A percentile compares a stretch with the other conserved stretches of the same genome.
These are phyloP conservation scores for Salix koriyanagi DNA, from an alignment of 345 rosid species.

Conservation along the genomic window DNA sequence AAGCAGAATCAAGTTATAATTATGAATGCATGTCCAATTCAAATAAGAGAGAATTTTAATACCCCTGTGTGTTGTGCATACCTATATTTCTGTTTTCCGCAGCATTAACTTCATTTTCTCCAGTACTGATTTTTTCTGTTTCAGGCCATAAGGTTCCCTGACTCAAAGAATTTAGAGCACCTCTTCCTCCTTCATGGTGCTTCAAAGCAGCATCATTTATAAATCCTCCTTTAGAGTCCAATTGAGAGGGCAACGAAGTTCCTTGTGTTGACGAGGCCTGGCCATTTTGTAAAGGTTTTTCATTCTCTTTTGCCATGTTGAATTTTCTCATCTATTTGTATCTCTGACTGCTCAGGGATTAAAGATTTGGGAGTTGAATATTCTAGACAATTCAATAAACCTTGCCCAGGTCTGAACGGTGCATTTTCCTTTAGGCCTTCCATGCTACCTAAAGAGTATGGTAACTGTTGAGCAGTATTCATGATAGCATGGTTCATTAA, in stretches of 20 bases:
- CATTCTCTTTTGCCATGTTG: not conserved
- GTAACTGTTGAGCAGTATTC: not conserved
- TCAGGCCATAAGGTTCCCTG: not conserved
- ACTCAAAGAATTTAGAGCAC: conserved; percentile 5
- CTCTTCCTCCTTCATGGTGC: not conserved
- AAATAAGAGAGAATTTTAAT: not conserved
- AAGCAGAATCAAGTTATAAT: not conserved
- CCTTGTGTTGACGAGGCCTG: not conserved
- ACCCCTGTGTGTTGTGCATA: not conserved
- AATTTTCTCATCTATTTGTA: not conserved
- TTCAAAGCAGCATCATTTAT: not conserved
- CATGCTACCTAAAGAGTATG: not conserved
- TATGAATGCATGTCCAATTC: not conserved
- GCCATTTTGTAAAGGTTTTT: not conserved
- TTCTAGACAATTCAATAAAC: not conserved
- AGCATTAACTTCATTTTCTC: not conserved
- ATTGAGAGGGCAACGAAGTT: not conserved
- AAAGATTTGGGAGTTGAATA: not conserved
- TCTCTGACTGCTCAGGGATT: not conserved
- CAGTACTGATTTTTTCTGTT: not conserved
- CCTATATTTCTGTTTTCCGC: conserved; percentile 8
- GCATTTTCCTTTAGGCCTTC: not conserved
- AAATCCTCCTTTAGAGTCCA: not conserved
- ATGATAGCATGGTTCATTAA: not conserved
- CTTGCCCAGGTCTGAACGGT: not conserved